A percentile compares a stretch with the other conserved stretches of the same genome.
These are phyloP conservation scores for Paulownia fortunei DNA, from an alignment of 257 asterid genomes.

Conservation along the genomic window DNA sequence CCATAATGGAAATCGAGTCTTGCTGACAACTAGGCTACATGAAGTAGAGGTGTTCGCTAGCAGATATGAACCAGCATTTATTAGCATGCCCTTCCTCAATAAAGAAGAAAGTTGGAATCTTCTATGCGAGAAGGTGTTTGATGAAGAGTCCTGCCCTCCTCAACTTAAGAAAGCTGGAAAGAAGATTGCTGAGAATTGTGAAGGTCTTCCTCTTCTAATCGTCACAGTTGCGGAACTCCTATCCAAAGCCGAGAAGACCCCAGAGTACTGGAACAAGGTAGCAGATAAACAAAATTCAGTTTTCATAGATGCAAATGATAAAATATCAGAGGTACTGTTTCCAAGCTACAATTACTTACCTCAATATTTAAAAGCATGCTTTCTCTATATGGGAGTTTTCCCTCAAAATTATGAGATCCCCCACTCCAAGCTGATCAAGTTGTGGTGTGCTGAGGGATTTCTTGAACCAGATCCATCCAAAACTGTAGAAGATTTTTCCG, in stretches of 20 bases:
- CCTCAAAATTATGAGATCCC: slow-evolving; percentile 19
- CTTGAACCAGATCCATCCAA: neutral
- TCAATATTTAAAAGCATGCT: slow-evolving; percentile 21
- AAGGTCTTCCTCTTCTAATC: slow-evolving; percentile 40
- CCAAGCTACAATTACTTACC: slow-evolving; percentile 35
- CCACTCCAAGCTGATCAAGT: neutral
- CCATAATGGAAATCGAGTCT: neutral
- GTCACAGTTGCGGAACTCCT: slow-evolving; percentile 26
- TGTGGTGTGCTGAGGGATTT: slow-evolving; percentile 32
- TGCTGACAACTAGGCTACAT: neutral
- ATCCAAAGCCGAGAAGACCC: neutral
- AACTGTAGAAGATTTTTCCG: neutral
- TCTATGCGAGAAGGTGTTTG: slow-evolving; percentile 4
- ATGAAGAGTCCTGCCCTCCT: neutral
- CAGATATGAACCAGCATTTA: too few relatives aligned
- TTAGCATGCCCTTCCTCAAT: neutral
- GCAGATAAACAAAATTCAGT: neutral
- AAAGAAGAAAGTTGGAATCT: slow-evolving; percentile 26
- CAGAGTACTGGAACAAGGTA: slow-evolving; percentile 20
- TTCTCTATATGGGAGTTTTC: slow-evolving; percentile 34
- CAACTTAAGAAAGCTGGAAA: neutral
- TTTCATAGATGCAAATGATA: neutral
- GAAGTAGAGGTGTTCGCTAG: too few relatives aligned
- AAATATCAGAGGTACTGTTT: slow-evolving; percentile 4
- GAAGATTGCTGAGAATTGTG: slow-evolving; percentile 19